phyloP scores from a whole-genome alignment of 139 green algal genomes.

The Closterium sp. region DNA sequence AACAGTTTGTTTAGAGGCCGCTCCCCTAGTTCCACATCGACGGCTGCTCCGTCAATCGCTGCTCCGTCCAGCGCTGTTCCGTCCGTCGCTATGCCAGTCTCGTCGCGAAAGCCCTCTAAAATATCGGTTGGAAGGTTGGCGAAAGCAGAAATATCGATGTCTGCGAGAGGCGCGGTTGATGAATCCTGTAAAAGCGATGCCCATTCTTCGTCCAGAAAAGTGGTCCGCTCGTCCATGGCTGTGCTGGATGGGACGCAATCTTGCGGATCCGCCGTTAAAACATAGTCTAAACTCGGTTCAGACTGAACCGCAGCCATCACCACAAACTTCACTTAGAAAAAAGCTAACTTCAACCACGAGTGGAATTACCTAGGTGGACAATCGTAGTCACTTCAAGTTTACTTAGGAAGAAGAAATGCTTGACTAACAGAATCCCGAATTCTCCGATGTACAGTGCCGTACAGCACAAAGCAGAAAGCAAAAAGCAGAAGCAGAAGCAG shows the following conservation, averaged over 20 bases:
- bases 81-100: not conserved
- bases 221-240: not conserved
- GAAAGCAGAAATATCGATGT: not conserved
- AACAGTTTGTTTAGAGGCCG: not conserved
- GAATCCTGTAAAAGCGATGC: not conserved
- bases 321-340: not conserved
- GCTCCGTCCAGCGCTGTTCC: not conserved
- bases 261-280: not conserved
- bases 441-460: too few relatives aligned
- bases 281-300: not conserved
- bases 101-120: not conserved
- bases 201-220: not conserved
- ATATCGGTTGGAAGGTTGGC: not conserved
- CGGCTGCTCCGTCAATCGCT: not conserved
- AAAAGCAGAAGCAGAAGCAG: not conserved
- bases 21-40: not conserved
- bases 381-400: not conserved
- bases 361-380: not conserved
- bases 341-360: not conserved
- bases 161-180: not conserved
- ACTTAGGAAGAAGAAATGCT: not conserved
- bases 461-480: not conserved
- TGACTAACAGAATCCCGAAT: too few relatives aligned
- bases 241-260: not conserved
- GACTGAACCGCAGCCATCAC: not conserved